These are phyloP conservation scores for Flaveria ramosissima DNA, from an alignment of 129 eudicot species.

Conservation along the genomic window DNA sequence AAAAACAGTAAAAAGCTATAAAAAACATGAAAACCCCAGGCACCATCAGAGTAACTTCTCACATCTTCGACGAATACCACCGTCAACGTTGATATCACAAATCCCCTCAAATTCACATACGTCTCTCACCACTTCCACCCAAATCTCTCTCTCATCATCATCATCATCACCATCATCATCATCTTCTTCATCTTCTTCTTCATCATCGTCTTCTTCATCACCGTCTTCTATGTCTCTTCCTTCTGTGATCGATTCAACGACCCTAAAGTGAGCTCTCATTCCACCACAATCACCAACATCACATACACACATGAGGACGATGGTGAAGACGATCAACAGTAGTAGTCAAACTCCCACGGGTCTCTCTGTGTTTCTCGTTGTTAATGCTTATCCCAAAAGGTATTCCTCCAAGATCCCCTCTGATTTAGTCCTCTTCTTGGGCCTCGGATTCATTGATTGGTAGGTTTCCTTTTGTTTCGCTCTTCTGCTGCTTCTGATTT, in stretches of 20 bases:
- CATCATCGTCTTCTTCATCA: not conserved
- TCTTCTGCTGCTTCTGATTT: not conserved
- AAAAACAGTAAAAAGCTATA: not conserved
- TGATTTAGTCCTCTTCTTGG: slow-evolving; percentile 89
- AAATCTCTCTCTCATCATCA: not conserved
- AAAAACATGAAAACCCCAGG: not conserved
- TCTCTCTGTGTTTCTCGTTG: slow-evolving; percentile 62
- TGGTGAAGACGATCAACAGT: slow-evolving; percentile 54
- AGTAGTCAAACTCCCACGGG: slow-evolving; percentile 34
- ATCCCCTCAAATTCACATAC: slow-evolving; percentile 28
- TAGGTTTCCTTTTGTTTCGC: slow-evolving; percentile 23
- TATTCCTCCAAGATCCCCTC: slow-evolving; percentile 95
- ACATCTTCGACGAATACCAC: slow-evolving; percentile 4
- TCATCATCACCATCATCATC: not conserved
- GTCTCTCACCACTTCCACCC: slow-evolving; percentile 33
- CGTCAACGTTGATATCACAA: slow-evolving; percentile 31
- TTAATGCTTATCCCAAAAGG: slow-evolving; percentile 87
- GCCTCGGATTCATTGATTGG: slow-evolving; percentile 95
- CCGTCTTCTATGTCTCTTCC: slow-evolving; percentile 27
- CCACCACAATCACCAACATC: not conserved
- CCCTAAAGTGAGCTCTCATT: slow-evolving; percentile 12
- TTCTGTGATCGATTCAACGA: not conserved
- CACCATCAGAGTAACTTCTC: not conserved
- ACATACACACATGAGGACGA: slow-evolving; percentile 48
- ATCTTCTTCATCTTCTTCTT: not conserved